Evolutionary conservation across 2,329 filamentous ascomycete genomes (phyloP), one percentile per base, ranked within the genome.

Genomic region (Colletotrichum siamense): DNA sequence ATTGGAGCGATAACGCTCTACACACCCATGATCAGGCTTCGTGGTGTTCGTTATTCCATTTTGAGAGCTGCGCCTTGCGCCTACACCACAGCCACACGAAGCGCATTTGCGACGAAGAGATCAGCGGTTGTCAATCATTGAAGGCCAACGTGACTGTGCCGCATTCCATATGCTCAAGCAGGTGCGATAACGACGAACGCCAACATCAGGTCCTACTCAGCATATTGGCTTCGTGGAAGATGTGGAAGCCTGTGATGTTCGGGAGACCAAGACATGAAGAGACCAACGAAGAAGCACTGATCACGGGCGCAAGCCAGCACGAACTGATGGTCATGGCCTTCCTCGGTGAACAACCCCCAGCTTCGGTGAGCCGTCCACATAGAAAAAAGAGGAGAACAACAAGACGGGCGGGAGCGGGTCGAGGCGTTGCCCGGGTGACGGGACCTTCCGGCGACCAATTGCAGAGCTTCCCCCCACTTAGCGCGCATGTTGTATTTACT

Each of bases 401-500:
- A 75, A 69, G 62, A 22, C 26, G 13, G 57, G 15, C 12, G 24
- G 34, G 32, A 24, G 26, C 16, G 34, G n/a, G 62, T 62, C 52
- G 30, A 22, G 10, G n/a, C 2, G 74, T 76, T 76, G 71, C 28
- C 72, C 5, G 6, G 67, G 72, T 24, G 55, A 77, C 62, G n/a
- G n/a, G 1, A 2, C 10, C 3, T 4, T 12, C 52, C 13, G 22
- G 3, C 16, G 5, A 8, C 70, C 74, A 76, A 76, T 65, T 75
- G 71, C 15, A 63, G 64, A 69, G 44, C 44, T 59, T 55, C 9
- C 16, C 61, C 52, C n/a, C 24, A 77, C 69, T 66, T 67, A 18
- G 65, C 69, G 72, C 63, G 69, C 69, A 65, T 75, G 66, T 32
- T 77, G 49, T 77, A 70, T 77, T 77, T 77, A 76, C 71, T 62